These are phyloP conservation scores for Moesziomyces parantarcticus DNA, from an alignment of 1,284 basidiomycete species.

Conservation along the genomic window DNA sequence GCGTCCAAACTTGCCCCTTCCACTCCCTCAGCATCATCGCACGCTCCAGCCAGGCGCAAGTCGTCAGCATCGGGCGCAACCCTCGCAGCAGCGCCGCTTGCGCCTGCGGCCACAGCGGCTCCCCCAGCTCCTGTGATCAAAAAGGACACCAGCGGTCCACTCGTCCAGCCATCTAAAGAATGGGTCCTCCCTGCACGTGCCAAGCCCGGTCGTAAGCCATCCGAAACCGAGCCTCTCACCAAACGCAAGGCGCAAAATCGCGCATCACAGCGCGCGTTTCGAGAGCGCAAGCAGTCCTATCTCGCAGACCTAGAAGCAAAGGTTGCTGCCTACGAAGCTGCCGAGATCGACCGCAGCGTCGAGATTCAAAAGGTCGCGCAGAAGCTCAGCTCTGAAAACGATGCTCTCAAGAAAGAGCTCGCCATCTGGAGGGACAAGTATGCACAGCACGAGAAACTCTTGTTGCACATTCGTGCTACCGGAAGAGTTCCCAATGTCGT, in stretches of 20 bases:
- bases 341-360: slow-evolving; percentile 57
- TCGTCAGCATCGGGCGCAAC: slow-evolving; percentile 2
- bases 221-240: slow-evolving; percentile 60
- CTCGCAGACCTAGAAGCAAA: slow-evolving; percentile 59
- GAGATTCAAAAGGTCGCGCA: slow-evolving; percentile 63
- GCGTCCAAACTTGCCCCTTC: slow-evolving; percentile 2
- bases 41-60: slow-evolving; percentile 8
- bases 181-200: slow-evolving; percentile 66
- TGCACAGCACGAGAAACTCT: slow-evolving; percentile 31
- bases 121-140: slow-evolving; percentile 6
- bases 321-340: slow-evolving; percentile 60
- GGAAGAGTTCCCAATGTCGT: slow-evolving; percentile 15
- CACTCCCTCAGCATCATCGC: neutral
- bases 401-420: slow-evolving; percentile 42
- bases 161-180: slow-evolving; percentile 61
- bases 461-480: slow-evolving; percentile 22
- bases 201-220: slow-evolving; percentile 67
- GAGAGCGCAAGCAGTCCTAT: slow-evolving; percentile 60
- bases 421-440: slow-evolving; percentile 38
- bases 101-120: slow-evolving; percentile 2
- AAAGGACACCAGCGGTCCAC: slow-evolving; percentile 24
- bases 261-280: slow-evolving; percentile 61
- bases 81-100: slow-evolving; percentile 1
- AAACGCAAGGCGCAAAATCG: slow-evolving; percentile 66
- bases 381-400: slow-evolving; percentile 55